Evolutionary conservation across 148 eudicot genomes (phyloP).

Genomic region (Dysphania ambrosioides): DNA sequence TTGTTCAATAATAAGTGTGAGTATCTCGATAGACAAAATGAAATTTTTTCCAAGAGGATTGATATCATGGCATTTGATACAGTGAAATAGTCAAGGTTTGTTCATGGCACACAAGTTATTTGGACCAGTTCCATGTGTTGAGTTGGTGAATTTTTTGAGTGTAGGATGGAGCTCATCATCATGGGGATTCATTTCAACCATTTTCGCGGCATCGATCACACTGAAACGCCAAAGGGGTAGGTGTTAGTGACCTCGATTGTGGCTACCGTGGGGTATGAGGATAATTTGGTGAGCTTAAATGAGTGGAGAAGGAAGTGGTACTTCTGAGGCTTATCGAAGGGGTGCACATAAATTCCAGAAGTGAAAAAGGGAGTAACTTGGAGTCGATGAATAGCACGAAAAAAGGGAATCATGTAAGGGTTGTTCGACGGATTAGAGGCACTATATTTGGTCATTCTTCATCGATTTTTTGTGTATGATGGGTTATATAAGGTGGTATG

Average conservation of each 20-base stretch:
- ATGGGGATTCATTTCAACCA: slow-evolving; percentile 9
- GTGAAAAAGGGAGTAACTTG: slow-evolving; percentile 15
- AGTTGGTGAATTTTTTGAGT: slow-evolving; percentile 19
- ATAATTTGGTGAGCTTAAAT: neutral
- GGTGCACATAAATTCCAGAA: neutral
- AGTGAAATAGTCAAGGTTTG: neutral
- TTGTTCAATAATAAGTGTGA: neutral
- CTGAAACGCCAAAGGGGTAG: neutral
- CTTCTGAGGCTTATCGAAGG: neutral
- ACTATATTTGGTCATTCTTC: too few relatives aligned
- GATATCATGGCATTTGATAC: slow-evolving; percentile 8
- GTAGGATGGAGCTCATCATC: slow-evolving; percentile 13
- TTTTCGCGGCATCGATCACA: slow-evolving; percentile 15
- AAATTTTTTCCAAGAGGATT: neutral
- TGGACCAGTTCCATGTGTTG: slow-evolving; percentile 9
- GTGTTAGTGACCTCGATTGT: slow-evolving; percentile 19
- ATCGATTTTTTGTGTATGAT: slow-evolving; percentile 14
- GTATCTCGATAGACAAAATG: neutral
- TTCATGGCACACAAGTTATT: neutral
- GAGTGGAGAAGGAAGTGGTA: slow-evolving; percentile 16
- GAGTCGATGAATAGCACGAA: slow-evolving; percentile 10
- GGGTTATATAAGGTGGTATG: slow-evolving; percentile 20
- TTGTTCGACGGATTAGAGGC: slow-evolving; percentile 12
- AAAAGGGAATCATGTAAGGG: slow-evolving; percentile 14
- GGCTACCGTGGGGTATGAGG: slow-evolving; percentile 22